Conservation (phyloP, 75 land plant genomes). For the Selaginella moellendorffii region DNA sequence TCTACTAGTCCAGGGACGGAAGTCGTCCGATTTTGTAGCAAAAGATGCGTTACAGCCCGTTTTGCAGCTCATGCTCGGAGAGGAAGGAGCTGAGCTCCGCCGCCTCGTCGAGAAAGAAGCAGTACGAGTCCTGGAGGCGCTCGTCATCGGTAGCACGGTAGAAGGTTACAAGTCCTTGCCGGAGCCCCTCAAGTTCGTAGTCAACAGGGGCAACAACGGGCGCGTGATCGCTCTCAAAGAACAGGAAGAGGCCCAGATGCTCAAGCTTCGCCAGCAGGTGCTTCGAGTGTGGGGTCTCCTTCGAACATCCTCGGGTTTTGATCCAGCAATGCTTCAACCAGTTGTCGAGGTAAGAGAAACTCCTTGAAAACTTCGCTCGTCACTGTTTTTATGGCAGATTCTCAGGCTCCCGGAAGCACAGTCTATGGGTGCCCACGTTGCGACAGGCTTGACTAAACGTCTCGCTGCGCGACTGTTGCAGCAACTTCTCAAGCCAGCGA, state of each 20-base stretch:
- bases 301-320: slow-evolving; percentile 57
- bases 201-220: slow-evolving; percentile 28
- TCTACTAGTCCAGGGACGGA: slow-evolving; percentile 78
- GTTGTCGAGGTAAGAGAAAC: slow-evolving; percentile 48
- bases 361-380: neutral
- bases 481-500: slow-evolving; percentile 37
- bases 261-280: slow-evolving; percentile 63
- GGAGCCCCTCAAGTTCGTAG: slow-evolving; percentile 30
- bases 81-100: slow-evolving; percentile 68
- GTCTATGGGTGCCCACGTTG: slow-evolving; percentile 54
- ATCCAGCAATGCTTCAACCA: slow-evolving; percentile 75
- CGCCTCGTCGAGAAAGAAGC: slow-evolving; percentile 65
- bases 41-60: slow-evolving; percentile 96
- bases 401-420: slow-evolving; percentile 82
- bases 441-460: slow-evolving; percentile 72
- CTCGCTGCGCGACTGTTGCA: slow-evolving; percentile 84
- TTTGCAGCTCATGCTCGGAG: slow-evolving; percentile 60
- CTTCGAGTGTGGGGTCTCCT: slow-evolving; percentile 74
- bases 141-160: slow-evolving; percentile 48
- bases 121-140: slow-evolving; percentile 70
- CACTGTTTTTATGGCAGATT: slow-evolving; percentile 29
- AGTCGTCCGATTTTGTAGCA: slow-evolving; percentile 74
- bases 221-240: slow-evolving; percentile 31
- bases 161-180: slow-evolving; percentile 56
- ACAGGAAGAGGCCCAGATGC: slow-evolving; percentile 45